Evolutionary conservation across 306 rosid species (phyloP), one percentile per base, ranked within the genome.

Genomic region (Argentina anserina): DNA sequence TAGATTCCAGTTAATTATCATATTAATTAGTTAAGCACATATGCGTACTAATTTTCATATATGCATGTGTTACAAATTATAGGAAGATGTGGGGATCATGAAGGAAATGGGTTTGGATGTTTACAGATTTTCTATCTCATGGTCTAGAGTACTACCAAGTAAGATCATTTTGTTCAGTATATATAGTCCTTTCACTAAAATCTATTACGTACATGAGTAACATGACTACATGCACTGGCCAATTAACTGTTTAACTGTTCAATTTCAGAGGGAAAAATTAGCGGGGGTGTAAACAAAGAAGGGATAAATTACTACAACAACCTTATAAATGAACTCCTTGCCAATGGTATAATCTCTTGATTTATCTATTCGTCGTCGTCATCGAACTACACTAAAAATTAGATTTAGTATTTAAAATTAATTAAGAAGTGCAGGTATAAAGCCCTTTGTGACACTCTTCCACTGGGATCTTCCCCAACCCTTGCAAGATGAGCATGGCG

Each of bases 401-500:
- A n/a, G n/a, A n/a, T n/a, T n/a, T n/a, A n/a, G n/a, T n/a, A n/a
- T 33, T 33, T 33, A 33, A 33, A 33, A 33, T n/a, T n/a, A n/a
- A 20, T 9, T 31, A 65, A 2, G 12, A 26, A 45, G 10, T 71
- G 15, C 60, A 89, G 85, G 85, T 49, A 34, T 89, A 4, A n/a
- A 81, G 74, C 89, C 89, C 31, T 75, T 80, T 63, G 81, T 84
- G n/a, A 88, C 93, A 1, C 50, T 89, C 33, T 86, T 84, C 13
- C 91, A 89, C 39, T 85, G 95, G 95, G 95, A 89, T 47, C 79
- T 84, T 69, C 91, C 95, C 0, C 88, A 89, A 43, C 6, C 81
- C 14, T 68, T 89, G 68, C 86, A 87, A 78, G 88, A 89, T 9
- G 88, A 83, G 21, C 87, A 80, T 31, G 76, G 80, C 14, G 88